Conservation (phyloP, 169 alveolate species). For the Perkinsus chesapeaki region DNA sequence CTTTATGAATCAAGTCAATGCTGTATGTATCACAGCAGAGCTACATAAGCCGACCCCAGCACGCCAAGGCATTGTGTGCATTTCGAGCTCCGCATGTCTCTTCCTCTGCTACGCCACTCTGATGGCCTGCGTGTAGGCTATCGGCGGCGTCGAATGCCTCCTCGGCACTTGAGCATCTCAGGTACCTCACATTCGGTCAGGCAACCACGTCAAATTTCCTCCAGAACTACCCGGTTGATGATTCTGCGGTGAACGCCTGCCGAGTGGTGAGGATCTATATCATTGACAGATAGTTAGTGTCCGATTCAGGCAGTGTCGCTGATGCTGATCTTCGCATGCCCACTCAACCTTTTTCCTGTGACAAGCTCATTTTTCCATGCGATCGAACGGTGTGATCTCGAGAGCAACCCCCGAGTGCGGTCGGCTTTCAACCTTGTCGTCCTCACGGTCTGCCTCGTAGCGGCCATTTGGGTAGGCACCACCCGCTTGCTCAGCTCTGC, state of each 20-base stretch:
- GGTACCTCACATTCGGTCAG: neutral
- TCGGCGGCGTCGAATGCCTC: neutral
- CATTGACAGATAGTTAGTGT: neutral
- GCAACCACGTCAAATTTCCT: neutral
- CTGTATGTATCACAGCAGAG: neutral
- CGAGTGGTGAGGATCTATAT: neutral
- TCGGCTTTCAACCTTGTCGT: neutral
- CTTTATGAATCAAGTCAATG: neutral
- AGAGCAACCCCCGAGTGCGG: neutral
- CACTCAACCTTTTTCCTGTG: neutral
- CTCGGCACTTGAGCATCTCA: neutral
- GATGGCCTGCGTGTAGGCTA: neutral
- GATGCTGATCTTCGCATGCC: neutral
- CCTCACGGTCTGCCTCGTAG: neutral
- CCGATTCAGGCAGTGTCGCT: neutral
- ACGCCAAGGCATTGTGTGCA: neutral
- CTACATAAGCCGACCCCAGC: neutral
- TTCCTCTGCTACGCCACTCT: neutral
- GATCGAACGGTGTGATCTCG: neutral
- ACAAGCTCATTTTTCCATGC: neutral
- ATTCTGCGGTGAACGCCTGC: neutral
- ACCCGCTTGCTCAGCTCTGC: neutral
- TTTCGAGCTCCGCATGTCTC: neutral
- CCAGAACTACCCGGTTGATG: neutral
- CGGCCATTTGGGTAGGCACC: neutral